Base-by-base conservation (phyloP, 2,329 filamentous ascomycete genomes). In the Aaosphaeria pasadenensis region DNA sequence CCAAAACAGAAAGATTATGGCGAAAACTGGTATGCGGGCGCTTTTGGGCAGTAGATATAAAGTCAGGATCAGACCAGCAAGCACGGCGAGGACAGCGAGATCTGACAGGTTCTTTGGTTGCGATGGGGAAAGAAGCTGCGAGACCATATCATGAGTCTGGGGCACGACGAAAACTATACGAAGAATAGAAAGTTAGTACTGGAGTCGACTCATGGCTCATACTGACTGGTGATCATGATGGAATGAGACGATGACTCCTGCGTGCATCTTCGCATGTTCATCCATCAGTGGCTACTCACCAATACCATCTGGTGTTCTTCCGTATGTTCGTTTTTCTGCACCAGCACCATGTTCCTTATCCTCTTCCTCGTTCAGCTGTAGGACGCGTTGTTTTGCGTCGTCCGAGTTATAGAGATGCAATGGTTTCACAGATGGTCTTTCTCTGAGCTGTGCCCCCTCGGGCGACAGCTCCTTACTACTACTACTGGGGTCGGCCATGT, bases 61-160 rank as follows among this genome's bases (percentile, higher is more conserved):
- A 13, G 85, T 76, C 44, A 87, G 69, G 57, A 95, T 86, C 64
- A 95, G 88, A 45, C 82, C 73, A 47, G 78, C 87, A 43, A 99
- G 79, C 50, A 96, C 87, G 42, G 79, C 49, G 11, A 99, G 79
- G 55, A 99, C 91, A 50, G 87, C 66, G 49, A 84, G 74, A 71
- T 99, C 94, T 52, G 91, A 94, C 36, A 95, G 70, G 69, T 97
- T 97, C 78, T 99, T 99, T 45, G 94, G 91, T 68, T 97, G 88
- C 57, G 88, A 88, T 44, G 94, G 94, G 62, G 95, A 94, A 60
- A 99, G 84, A 47, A 99, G 82, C 74, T 97, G 94, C 44, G 92
- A 95, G 60, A 99, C 92, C 94, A 99, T 97, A 74, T 99, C 94
- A 78, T 96, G 91, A 48, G 94, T 99, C 53, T 90, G 86, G 42